These are phyloP conservation scores for Rosa hybrid DNA, from an alignment of 331 rosid species.

Conservation along the genomic window DNA sequence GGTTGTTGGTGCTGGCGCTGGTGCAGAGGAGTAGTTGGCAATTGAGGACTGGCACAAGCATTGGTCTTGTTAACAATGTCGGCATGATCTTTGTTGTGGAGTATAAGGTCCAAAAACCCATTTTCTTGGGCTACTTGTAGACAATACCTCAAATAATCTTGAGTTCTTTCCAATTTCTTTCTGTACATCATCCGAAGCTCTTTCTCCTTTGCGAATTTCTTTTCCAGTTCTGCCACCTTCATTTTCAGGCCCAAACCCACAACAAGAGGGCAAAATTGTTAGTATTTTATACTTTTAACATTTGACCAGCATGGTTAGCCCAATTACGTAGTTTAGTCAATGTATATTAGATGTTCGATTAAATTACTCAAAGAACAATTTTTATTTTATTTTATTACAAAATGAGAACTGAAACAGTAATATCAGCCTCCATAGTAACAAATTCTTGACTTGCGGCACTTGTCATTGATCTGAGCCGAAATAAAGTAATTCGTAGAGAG, in stretches of 20 bases:
- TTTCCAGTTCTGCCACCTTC: conserved; percentile 58
- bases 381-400: too few relatives aligned
- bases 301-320: neutral
- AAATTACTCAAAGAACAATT: neutral
- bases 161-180: conserved; percentile 78
- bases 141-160: conserved; percentile 63
- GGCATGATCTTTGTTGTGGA: conserved; percentile 35
- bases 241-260: conserved; percentile 10
- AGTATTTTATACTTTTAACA: neutral
- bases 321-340: neutral
- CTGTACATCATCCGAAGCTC: conserved; percentile 40
- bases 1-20: conserved; percentile 22
- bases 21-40: conserved; percentile 22
- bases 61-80: neutral
- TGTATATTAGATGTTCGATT: neutral
- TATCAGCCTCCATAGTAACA: too few relatives aligned
- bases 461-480: too few relatives aligned
- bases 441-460: too few relatives aligned
- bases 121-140: conserved; percentile 77
- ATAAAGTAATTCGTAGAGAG: neutral
- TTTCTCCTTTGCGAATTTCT: conserved; percentile 54
- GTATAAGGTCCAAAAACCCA: conserved; percentile 63
- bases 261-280: too few relatives aligned
- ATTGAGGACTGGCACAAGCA: conserved; percentile 16
- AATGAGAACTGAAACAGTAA: too few relatives aligned